These are phyloP conservation scores for Scutellospora calospora DNA, from an alignment of 371 early-diverging fungal species.

Conservation along the genomic window DNA sequence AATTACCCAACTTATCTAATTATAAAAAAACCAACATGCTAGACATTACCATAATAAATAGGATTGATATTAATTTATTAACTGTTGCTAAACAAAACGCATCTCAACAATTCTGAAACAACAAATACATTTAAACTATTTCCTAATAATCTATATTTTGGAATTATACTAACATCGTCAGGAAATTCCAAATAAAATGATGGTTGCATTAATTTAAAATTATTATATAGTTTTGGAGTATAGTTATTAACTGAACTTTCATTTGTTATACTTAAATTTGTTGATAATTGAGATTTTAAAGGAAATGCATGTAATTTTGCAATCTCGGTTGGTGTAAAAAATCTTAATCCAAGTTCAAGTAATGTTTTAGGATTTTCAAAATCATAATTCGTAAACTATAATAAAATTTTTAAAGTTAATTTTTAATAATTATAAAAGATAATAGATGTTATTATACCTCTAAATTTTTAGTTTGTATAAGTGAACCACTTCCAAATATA, in stretches of 20 bases:
- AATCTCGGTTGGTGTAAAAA: conserved; percentile 79
- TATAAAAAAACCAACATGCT: too few species aligned
- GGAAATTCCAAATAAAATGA: conserved; percentile 61
- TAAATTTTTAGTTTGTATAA: conserved; percentile 62
- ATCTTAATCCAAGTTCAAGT: conserved; percentile 71
- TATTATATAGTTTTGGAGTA: conserved; percentile 41
- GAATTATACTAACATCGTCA: conserved; percentile 55
- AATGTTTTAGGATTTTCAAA: conserved; percentile 60
- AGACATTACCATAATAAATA: too few species aligned
- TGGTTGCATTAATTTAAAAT: neutral
- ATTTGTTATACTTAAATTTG: neutral
- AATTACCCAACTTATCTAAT: too few species aligned
- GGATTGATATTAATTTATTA: too few species aligned
- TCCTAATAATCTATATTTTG: conserved; percentile 74
- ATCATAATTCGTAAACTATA: conserved; percentile 50
- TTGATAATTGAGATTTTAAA: conserved; percentile 36
- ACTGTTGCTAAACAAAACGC: conserved; percentile 13
- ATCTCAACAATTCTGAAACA: conserved; percentile 64
- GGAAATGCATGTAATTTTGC: conserved; percentile 84
- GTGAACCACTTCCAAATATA: conserved; percentile 70
- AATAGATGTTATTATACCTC: conserved; percentile 48
- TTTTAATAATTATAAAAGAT: conserved; percentile 7
- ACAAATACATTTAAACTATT: conserved; percentile 80
- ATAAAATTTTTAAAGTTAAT: neutral
- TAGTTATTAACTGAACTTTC: neutral